Percentiles rank a stretch among this genome's conserved stretches.
Conservation (phyloP, 2,329 filamentous ascomycete genomes). For the Pseudocercospora cruenta region DNA sequence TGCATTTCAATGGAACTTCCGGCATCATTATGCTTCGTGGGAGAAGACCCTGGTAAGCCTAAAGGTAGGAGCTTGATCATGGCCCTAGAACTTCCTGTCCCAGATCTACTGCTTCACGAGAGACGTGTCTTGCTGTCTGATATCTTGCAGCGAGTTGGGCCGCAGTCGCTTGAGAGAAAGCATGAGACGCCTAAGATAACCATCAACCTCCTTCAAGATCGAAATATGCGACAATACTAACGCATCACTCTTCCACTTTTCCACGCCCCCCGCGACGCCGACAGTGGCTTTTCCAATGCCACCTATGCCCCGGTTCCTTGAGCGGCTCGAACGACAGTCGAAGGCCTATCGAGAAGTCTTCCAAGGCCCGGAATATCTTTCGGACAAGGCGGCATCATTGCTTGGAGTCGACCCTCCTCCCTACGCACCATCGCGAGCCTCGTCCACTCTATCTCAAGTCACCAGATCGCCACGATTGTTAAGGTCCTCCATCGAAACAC, state of each 20-base stretch:
- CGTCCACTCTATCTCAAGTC: not conserved
- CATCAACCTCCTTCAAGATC: not conserved
- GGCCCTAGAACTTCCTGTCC: not conserved
- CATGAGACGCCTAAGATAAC: not conserved
- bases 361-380: slow-evolving; percentile 13
- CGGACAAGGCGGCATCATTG: slow-evolving; percentile 2
- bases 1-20: not conserved
- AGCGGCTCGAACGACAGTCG: slow-evolving; percentile 23
- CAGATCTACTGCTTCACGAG: not conserved
- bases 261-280: not conserved
- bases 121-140: not conserved
- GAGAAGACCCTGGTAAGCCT: slow-evolving; percentile 1
- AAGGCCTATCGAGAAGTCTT: slow-evolving; percentile 19
- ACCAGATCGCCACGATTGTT: not conserved
- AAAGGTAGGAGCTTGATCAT: slow-evolving; percentile 1
- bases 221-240: not conserved
- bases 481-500: slow-evolving; percentile 4
- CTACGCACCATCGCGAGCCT: slow-evolving; percentile 13
- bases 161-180: not conserved
- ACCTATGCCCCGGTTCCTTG: slow-evolving; percentile 27
- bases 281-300: not conserved
- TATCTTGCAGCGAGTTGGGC: not conserved
- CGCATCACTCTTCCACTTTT: not conserved
- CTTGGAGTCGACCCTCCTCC: slow-evolving; percentile 22
- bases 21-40: not conserved